Evolutionary conservation across 129 eudicot species (phyloP).

Genomic region (Arctium lappa): DNA sequence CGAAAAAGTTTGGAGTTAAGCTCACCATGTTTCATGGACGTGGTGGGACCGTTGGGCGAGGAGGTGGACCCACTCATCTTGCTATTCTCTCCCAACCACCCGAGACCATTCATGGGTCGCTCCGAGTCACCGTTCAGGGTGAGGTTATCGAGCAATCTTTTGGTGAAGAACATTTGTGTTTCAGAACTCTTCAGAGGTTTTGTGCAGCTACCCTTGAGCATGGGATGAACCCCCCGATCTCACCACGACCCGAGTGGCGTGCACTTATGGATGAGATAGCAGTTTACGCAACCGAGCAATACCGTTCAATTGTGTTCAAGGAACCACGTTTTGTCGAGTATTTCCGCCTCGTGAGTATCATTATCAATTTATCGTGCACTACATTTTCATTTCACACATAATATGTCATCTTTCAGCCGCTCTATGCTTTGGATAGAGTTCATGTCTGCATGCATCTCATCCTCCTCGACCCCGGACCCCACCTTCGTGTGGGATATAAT

Average conservation of each 20-base stretch:
- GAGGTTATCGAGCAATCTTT: constrained; percentile 98
- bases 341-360: constrained; percentile 84
- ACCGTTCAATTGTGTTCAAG: constrained; percentile 80
- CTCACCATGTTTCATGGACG: constrained; percentile 98
- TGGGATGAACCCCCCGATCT: constrained; percentile 88
- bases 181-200: constrained; percentile 86
- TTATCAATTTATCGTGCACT: not conserved
- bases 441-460: not conserved
- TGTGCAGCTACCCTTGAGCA: constrained; percentile 97
- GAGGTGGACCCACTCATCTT: constrained; percentile 97
- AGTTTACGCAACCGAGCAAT: constrained; percentile 78
- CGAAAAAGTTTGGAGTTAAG: constrained; percentile 79
- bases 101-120: constrained; percentile 86
- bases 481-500: not conserved
- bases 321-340: constrained; percentile 99
- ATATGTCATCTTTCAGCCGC: no score
- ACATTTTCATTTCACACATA: constrained; percentile 1
- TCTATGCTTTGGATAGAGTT: not conserved
- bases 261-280: constrained; percentile 90
- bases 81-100: constrained; percentile 99
- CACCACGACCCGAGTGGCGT: constrained; percentile 98
- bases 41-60: constrained; percentile 98
- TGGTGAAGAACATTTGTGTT: constrained; percentile 96
- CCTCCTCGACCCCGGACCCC: not conserved
- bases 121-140: constrained; percentile 96